Conservation (phyloP, 2,329 filamentous ascomycete species). For the Cordyceps pruinosa region DNA sequence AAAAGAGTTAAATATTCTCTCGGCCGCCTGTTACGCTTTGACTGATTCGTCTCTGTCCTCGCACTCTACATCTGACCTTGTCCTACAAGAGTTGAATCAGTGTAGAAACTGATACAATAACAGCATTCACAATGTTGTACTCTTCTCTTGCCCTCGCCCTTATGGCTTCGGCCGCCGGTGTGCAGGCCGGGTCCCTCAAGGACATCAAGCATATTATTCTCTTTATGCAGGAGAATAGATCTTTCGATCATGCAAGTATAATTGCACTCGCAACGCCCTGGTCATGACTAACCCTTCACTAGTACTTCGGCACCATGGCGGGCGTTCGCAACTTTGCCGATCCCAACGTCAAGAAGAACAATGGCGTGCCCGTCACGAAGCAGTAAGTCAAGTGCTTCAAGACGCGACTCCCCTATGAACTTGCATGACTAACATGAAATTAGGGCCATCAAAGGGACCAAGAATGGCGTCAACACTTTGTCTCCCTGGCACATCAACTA, state of each 20-base stretch:
- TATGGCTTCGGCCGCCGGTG: conserved; percentile 17
- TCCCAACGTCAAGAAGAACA: conserved; percentile 22
- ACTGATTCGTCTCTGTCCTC: neutral
- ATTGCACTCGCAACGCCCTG: neutral
- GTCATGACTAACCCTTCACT: neutral
- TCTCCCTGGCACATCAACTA: conserved; percentile 47
- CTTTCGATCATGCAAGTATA: conserved; percentile 26
- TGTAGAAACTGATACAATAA: neutral
- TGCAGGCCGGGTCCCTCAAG: conserved; percentile 32
- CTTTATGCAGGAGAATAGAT: conserved; percentile 44
- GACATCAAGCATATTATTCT: conserved; percentile 52
- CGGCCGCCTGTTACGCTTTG: neutral
- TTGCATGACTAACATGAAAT: neutral
- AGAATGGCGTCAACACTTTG: conserved; percentile 35
- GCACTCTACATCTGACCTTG: neutral
- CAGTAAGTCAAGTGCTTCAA: conserved; percentile 30
- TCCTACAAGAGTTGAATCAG: neutral
- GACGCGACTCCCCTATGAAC: neutral
- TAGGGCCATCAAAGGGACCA: conserved; percentile 32
- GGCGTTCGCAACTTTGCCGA: conserved; percentile 49
- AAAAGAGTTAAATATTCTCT: conserved; percentile 8
- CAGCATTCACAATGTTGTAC: conserved; percentile 6
- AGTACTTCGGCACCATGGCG: conserved; percentile 49
- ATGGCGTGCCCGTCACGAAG: conserved; percentile 39
- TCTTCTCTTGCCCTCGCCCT: conserved; percentile 6